These are phyloP conservation scores for Acacia melanoxylon DNA, from an alignment of 306 rosid genomes.

Conservation along the genomic window DNA sequence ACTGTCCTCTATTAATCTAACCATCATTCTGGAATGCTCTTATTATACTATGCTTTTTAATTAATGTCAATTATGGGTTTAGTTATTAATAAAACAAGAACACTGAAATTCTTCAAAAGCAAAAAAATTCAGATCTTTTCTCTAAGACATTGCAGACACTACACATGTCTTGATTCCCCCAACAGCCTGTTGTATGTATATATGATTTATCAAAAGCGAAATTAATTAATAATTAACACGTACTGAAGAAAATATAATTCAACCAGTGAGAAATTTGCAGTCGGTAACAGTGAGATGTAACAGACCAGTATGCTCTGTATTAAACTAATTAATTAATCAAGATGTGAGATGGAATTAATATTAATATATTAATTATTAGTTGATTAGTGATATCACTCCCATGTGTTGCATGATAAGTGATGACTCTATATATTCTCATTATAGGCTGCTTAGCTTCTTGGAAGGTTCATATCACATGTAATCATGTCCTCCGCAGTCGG, in stretches of 20 bases:
- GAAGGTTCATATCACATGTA: not conserved
- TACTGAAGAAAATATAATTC: not conserved
- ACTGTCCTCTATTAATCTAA: not conserved
- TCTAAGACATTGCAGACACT: conserved; percentile 19
- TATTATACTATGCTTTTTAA: not conserved
- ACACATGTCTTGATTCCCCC: conserved; percentile 63
- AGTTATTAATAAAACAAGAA: not conserved
- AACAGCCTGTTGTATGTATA: conserved; percentile 45
- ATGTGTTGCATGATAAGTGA: not conserved
- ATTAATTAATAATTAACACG: conserved; percentile 19
- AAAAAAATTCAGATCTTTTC: not conserved
- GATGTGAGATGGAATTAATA: not conserved
- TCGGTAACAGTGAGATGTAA: conserved; percentile 6
- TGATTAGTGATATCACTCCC: not conserved
- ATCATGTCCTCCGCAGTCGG: not conserved
- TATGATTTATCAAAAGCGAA: conserved; percentile 37
- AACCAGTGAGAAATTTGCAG: not conserved
- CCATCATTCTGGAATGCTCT: not conserved
- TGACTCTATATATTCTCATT: not conserved
- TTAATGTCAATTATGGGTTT: not conserved
- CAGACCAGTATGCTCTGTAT: conserved; percentile 34
- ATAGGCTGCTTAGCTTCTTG: conserved; percentile 11
- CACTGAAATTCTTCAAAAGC: not conserved
- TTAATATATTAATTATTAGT: not conserved
- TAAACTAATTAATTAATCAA: conserved; percentile 2